A percentile compares a stretch with the other conserved stretches of the same genome.
These are phyloP conservation scores for Lepiota venenata DNA, from an alignment of 768 basidiomycete genomes.

Conservation along the genomic window DNA sequence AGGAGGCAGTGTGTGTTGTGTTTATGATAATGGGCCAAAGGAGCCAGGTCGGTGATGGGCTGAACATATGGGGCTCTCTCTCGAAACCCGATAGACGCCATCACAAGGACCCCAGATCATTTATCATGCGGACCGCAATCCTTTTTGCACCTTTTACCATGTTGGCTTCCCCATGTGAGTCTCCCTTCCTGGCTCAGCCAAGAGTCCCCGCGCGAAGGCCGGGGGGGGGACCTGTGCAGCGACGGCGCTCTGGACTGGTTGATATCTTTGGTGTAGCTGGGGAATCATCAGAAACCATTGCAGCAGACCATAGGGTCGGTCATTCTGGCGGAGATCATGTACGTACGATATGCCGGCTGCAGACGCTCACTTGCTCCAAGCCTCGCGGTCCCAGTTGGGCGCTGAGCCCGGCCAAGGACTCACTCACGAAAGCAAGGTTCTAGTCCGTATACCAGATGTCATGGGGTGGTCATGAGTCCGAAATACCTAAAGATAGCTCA, in stretches of 20 bases:
- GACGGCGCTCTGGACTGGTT: neutral
- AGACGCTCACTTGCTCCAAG: neutral
- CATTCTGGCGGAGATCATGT: no score
- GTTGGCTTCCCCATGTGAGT: slow-evolving; percentile 2
- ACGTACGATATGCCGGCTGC: neutral
- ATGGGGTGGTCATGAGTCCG: neutral
- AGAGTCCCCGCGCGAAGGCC: neutral
- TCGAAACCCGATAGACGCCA: slow-evolving; percentile 3
- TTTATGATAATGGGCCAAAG: neutral
- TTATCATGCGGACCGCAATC: slow-evolving; percentile 1
- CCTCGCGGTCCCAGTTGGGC: neutral
- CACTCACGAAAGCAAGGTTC: neutral
- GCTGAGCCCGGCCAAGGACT: neutral
- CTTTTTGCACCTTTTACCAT: neutral
- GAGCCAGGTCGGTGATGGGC: neutral
- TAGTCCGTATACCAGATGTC: neutral
- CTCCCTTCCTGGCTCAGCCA: neutral
- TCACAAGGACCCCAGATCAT: neutral
- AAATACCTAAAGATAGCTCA: neutral
- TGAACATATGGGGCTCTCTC: neutral
- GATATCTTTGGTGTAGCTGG: neutral
- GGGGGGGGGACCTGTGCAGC: neutral
- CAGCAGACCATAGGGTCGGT: neutral
- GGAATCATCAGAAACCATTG: neutral
- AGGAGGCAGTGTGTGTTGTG: slow-evolving; percentile 2